Percentiles rank a stretch among this genome's conserved stretches.
These are phyloP conservation scores for Priceomyces melissophilus DNA, from an alignment of 805 yeast species.

Conservation along the genomic window DNA sequence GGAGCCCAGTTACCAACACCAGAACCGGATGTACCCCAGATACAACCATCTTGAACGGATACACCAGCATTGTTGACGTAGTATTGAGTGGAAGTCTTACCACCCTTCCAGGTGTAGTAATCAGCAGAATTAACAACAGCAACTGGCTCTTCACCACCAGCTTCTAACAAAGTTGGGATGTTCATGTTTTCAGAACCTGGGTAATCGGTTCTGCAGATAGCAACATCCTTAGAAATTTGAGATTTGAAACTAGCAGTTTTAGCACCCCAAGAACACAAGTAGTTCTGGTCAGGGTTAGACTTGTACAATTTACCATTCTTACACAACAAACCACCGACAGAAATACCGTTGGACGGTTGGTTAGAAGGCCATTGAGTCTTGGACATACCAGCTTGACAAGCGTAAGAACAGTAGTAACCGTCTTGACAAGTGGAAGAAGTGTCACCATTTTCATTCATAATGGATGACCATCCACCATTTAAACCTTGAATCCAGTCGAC, in stretches of 20 bases:
- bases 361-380: slow-evolving; percentile 74
- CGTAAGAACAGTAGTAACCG: slow-evolving; percentile 73
- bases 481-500: slow-evolving; percentile 54
- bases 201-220: slow-evolving; percentile 75
- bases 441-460: slow-evolving; percentile 48
- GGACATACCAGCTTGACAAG: slow-evolving; percentile 77
- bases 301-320: slow-evolving; percentile 59
- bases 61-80: slow-evolving; percentile 79
- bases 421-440: slow-evolving; percentile 50
- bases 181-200: slow-evolving; percentile 83
- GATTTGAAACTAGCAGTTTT: slow-evolving; percentile 53
- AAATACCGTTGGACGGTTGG: slow-evolving; percentile 66
- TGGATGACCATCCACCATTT: slow-evolving; percentile 43
- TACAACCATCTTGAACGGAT: slow-evolving; percentile 66
- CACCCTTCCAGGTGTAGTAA: slow-evolving; percentile 63
- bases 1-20: slow-evolving; percentile 81
- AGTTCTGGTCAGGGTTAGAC: slow-evolving; percentile 47
- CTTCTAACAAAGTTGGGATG: slow-evolving; percentile 62
- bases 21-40: slow-evolving; percentile 61
- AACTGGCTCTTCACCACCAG: slow-evolving; percentile 48
- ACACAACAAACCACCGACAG: slow-evolving; percentile 71
- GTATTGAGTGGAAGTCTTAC: slow-evolving; percentile 65
- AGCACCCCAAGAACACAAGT: slow-evolving; percentile 65
- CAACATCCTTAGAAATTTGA: slow-evolving; percentile 49
- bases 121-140: slow-evolving; percentile 58